Evolutionary conservation across 768 basidiomycete species (phyloP).

Genomic region (Pulveroboletus ravenelii): DNA sequence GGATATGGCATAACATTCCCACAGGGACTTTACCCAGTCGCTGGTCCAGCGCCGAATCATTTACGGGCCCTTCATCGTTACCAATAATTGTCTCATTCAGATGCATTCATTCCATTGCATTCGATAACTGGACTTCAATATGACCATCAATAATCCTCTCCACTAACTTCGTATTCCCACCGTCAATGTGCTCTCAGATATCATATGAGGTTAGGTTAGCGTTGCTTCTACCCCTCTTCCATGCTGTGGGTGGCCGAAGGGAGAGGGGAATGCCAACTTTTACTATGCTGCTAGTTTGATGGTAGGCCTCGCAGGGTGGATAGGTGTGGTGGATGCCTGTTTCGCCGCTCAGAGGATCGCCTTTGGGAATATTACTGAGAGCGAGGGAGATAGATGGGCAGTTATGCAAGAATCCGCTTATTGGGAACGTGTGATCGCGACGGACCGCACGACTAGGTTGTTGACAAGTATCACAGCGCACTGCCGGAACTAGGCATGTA

Average conservation of each 20-base stretch:
- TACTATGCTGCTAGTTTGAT: too few relatives aligned
- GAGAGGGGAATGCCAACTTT: too few relatives aligned
- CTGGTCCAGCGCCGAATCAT: neutral
- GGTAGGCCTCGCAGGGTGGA: conserved; percentile 34
- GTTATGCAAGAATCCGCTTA: neutral
- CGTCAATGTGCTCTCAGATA: conserved; percentile 42
- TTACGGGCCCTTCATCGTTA: conserved; percentile 23
- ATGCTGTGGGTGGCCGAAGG: too few relatives aligned
- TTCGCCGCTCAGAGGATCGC: conserved; percentile 57
- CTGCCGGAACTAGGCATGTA: too few relatives aligned
- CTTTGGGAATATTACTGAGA: conserved; percentile 53
- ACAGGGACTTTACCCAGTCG: neutral
- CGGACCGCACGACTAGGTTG: too few relatives aligned
- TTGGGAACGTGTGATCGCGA: too few relatives aligned
- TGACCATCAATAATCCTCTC: conserved; percentile 12
- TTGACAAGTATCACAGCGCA: too few relatives aligned
- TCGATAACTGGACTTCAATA: conserved; percentile 43
- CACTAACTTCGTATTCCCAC: conserved; percentile 72
- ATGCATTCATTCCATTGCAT: conserved; percentile 45
- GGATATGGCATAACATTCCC: neutral
- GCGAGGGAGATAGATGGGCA: conserved; percentile 28
- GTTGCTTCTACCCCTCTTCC: too few relatives aligned
- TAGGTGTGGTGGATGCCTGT: conserved; percentile 69
- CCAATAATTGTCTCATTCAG: conserved; percentile 44
- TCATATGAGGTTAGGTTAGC: neutral